These are phyloP conservation scores for Ustilago trichophora DNA, from an alignment of 1,284 basidiomycete genomes.

Conservation along the genomic window DNA sequence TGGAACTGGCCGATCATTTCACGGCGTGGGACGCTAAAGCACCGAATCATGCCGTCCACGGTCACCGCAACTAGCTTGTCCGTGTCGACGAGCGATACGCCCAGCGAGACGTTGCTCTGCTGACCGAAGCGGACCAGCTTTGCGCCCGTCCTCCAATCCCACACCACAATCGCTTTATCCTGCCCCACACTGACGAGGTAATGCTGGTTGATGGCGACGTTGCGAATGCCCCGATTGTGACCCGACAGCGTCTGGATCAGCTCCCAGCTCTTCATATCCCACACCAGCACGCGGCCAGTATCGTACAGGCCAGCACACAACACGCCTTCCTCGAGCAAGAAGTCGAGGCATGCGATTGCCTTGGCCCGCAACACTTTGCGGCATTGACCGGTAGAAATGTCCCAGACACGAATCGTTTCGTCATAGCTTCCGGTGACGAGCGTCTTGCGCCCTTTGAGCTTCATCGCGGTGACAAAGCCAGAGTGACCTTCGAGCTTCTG, in stretches of 20 bases:
- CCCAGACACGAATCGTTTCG: slow-evolving; percentile 69
- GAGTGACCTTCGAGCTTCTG: slow-evolving; percentile 83
- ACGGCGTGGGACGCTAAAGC: slow-evolving; percentile 83
- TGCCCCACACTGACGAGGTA: slow-evolving; percentile 88
- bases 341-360: slow-evolving; percentile 88
- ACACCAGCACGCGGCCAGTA: slow-evolving; percentile 72
- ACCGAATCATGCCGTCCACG: slow-evolving; percentile 87
- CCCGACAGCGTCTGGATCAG: slow-evolving; percentile 77
- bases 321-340: slow-evolving; percentile 82
- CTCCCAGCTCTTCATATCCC: slow-evolving; percentile 44
- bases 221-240: slow-evolving; percentile 73
- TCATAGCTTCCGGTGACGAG: slow-evolving; percentile 91
- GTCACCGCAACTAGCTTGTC: slow-evolving; percentile 83
- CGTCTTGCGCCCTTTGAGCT: slow-evolving; percentile 73
- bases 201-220: slow-evolving; percentile 83
- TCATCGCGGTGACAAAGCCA: slow-evolving; percentile 84
- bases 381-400: slow-evolving; percentile 75
- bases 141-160: slow-evolving; percentile 74
- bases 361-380: slow-evolving; percentile 83
- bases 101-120: slow-evolving; percentile 89
- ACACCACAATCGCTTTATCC: slow-evolving; percentile 87
- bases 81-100: slow-evolving; percentile 79
- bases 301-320: slow-evolving; percentile 92
- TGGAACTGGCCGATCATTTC: slow-evolving; percentile 93
- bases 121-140: slow-evolving; percentile 91